Percentiles rank a stretch among this genome's conserved stretches.
Conservation (phyloP, 2,329 filamentous ascomycete genomes). For the Fusarium marasasianum region DNA sequence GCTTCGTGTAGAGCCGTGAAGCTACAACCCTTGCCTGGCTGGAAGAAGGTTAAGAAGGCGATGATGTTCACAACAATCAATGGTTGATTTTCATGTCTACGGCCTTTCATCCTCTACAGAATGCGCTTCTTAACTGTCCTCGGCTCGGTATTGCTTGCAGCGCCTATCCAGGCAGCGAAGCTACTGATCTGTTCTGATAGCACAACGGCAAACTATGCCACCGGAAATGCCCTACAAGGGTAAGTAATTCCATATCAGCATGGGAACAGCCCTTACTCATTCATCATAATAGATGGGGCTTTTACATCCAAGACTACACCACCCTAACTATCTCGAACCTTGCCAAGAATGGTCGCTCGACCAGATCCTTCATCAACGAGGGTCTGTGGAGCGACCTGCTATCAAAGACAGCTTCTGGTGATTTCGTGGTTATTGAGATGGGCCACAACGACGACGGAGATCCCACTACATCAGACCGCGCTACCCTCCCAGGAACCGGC, state of each 20-base stretch:
- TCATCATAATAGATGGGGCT: not conserved
- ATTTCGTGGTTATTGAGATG: not conserved
- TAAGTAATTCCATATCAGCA: rapidly evolving
- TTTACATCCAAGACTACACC: not conserved
- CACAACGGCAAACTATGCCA: not conserved
- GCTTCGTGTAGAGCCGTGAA: rapidly evolving
- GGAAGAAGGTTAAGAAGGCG: rapidly evolving
- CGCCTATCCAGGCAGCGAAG: not conserved
- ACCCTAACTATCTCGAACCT: not conserved
- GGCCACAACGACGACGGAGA: not conserved
- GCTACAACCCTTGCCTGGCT: rapidly evolving
- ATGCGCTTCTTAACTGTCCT: not conserved
- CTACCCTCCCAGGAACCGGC: not conserved
- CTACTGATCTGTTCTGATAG: not conserved
- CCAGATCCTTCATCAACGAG: not conserved
- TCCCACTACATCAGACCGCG: not conserved
- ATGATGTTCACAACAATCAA: rapidly evolving
- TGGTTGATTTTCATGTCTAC: rapidly evolving
- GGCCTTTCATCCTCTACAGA: rapidly evolving
- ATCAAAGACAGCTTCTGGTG: not conserved
- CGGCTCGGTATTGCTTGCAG: not conserved
- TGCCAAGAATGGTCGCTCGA: not conserved
- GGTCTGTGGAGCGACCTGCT: not conserved
- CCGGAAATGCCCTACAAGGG: not conserved
- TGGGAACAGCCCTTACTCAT: rapidly evolving